Base-by-base conservation (phyloP, 805 yeast genomes). In the Wickerhamomyces queroliae region DNA sequence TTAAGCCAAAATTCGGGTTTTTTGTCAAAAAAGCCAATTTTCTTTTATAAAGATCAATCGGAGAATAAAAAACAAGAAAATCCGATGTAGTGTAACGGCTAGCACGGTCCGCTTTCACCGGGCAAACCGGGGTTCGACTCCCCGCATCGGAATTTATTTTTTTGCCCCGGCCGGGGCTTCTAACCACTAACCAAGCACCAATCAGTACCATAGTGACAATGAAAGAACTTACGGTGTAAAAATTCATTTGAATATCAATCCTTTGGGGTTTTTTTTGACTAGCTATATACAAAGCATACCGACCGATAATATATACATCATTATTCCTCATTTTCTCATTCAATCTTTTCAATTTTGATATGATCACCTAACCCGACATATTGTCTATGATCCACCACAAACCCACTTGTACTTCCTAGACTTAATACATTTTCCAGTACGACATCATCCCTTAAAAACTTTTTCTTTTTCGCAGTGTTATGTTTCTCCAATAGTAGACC, bases 111-210 rank as follows among this genome's bases (percentile, higher is more conserved):
- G 79, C 81, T 76, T 75, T 76, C 80, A 76, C 81, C 80, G 80
- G 73, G 81, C 78, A 76, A 61, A 67, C 74, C 77, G 80, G 82
- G 82, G 82, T 77, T 77, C 82, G 80, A 77, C 80, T 75, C 82
- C 82, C 82, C 80, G 83, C 68, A 74, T 74, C 80, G 82, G 82
- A 76, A 70, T 11, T 8, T 23, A 8, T 23, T 23, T 23, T 23
- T n/a, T n/a, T n/a, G n/a, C n/a, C n/a, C n/a, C n/a, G n/a, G n/a
- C n/a, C n/a, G n/a, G n/a, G n/a, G n/a, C n/a, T n/a, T n/a, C n/a
- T n/a, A n/a, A n/a, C n/a, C n/a, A n/a, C n/a, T n/a, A n/a, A n/a
- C n/a, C n/a, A n/a, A n/a, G n/a, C n/a, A n/a, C n/a, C n/a, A n/a
- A n/a, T n/a, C n/a, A n/a, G n/a, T n/a, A n/a, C n/a, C n/a, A n/a